Evolutionary conservation across 2,329 filamentous ascomycete genomes (phyloP).

Genomic region (Epichloe sibirici): DNA sequence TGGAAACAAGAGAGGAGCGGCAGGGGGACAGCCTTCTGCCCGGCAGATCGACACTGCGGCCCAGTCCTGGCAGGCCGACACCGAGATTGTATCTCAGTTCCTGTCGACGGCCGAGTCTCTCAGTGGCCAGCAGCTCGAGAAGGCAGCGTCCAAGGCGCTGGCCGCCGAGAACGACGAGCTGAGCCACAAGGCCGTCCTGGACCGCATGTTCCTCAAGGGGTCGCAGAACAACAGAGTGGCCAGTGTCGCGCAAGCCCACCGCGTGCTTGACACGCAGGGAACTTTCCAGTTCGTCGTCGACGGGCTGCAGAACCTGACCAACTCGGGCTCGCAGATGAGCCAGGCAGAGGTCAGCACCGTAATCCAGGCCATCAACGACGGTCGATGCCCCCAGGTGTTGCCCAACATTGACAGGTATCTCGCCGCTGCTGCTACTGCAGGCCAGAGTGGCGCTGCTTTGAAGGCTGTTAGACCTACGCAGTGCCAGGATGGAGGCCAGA

Average conservation of each 20-base stretch:
- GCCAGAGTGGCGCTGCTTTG: background rate
- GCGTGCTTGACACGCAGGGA: slow-evolving; percentile 4
- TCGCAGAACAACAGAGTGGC: background rate
- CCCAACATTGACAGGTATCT: background rate
- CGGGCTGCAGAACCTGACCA: slow-evolving; percentile 1
- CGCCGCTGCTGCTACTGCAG: background rate
- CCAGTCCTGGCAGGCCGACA: slow-evolving; percentile 7
- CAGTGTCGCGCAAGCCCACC: slow-evolving; percentile 4
- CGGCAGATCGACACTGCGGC: slow-evolving; percentile 3
- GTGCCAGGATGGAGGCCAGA: background rate
- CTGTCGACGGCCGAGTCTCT: slow-evolving; percentile 7
- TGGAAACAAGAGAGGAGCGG: background rate
- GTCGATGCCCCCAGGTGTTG: slow-evolving; percentile 4
- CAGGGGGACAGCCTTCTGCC: background rate
- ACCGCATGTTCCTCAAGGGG: slow-evolving; percentile 3
- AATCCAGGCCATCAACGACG: slow-evolving; percentile 7
- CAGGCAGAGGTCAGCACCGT: slow-evolving; percentile 1
- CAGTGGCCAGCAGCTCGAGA: slow-evolving; percentile 1
- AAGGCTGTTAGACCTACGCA: background rate
- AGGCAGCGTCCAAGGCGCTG: slow-evolving; percentile 3
- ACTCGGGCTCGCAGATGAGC: slow-evolving; percentile 3
- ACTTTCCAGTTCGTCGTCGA: slow-evolving; percentile 9
- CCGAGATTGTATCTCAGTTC: slow-evolving; percentile 7
- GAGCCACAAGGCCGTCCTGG: slow-evolving; percentile 9
- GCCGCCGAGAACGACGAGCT: slow-evolving; percentile 9